Evolutionary conservation across 2,329 filamentous ascomycete genomes (phyloP).

Genomic region (Colletotrichum coccodes): DNA sequence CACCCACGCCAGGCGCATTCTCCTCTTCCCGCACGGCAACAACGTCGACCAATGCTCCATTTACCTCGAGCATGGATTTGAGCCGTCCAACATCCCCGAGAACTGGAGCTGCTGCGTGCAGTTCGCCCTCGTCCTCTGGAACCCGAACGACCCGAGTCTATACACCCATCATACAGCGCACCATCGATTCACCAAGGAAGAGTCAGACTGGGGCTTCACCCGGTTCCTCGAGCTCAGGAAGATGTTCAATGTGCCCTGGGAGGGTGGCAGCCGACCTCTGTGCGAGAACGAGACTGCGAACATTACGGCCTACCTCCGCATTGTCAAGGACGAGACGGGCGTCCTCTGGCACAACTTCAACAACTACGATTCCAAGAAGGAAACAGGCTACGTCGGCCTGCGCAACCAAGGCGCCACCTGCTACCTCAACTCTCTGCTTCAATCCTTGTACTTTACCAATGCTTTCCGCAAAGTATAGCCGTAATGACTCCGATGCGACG

Average conservation of each 20-base stretch:
- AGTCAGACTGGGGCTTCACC: conserved; percentile 99
- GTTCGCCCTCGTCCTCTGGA: conserved; percentile 94
- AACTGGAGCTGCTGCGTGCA: conserved; percentile 98
- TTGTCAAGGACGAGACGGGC: conserved; percentile 88
- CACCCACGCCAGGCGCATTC: conserved; percentile 74
- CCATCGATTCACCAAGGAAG: conserved; percentile 94
- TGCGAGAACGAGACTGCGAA: conserved; percentile 82
- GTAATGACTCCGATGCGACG: neutral
- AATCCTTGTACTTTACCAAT: conserved; percentile 89
- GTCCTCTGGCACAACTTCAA: conserved; percentile 92
- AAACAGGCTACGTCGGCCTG: conserved; percentile 95
- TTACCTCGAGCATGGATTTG: conserved; percentile 95
- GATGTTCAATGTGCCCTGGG: conserved; percentile 84
- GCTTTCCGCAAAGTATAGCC: conserved; percentile 86
- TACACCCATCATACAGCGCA: conserved; percentile 86
- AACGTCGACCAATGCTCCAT: conserved; percentile 94
- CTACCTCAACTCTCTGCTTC: conserved; percentile 86
- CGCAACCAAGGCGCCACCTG: conserved; percentile 97
- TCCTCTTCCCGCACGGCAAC: conserved; percentile 96
- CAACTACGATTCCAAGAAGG: conserved; percentile 99
- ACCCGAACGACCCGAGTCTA: conserved; percentile 89
- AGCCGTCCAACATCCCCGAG: conserved; percentile 76
- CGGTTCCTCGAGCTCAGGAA: conserved; percentile 88
- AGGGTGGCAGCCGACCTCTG: conserved; percentile 74
- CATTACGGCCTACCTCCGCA: conserved; percentile 83